Evolutionary conservation across 2,329 filamentous ascomycete genomes (phyloP), one percentile per base, ranked within the genome.

Genomic region (Sarocladiaceae sp.): DNA sequence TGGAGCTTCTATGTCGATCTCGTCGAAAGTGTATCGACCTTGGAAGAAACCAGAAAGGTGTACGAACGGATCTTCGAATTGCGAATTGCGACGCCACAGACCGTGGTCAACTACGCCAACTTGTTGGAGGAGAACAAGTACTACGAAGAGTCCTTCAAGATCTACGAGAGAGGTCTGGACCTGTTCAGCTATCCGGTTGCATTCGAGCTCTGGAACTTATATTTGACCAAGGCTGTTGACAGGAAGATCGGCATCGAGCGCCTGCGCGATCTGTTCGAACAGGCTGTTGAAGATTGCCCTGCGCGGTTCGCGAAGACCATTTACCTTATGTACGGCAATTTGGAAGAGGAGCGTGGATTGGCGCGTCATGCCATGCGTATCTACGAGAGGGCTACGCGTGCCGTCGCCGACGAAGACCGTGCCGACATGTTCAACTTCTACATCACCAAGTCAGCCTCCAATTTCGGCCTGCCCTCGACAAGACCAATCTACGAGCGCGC

Each of bases 1-100:
- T 99, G 94, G 94, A 96, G 91, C 70, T 99, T 99, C 75, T 99
- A 99, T 62, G 92, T 99, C 36, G 94, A 99, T 66, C 81, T 99
- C 1, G 92, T 99, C 2, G 94, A 99, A 68, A 96, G 91, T 67
- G 92, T 97, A 28, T 87, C 88, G 55, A 90, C 88, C 0, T 71
- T 99, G 15, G 91, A 96, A 20, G 93, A 97, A 70, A 97, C 93
- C 0, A 89, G 84, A 66, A 93, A 90, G 66, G 86, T 97, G 2
- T 99, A 99, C 69, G 94, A 99, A 67, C 82, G 94, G 52, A 97
- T 99, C 62, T 99, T 99, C 66, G 95, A 99, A 71, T 84, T 99
- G 54, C 89, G 93, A 44, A 99, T 99, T 60, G 94, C 95, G 20
- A 99, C 94, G 5, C 94, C 95, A 1, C 94, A 99, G 67, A 99